Conservation (phyloP, 208 protist species). For the Wallacemonas rigidus region DNA sequence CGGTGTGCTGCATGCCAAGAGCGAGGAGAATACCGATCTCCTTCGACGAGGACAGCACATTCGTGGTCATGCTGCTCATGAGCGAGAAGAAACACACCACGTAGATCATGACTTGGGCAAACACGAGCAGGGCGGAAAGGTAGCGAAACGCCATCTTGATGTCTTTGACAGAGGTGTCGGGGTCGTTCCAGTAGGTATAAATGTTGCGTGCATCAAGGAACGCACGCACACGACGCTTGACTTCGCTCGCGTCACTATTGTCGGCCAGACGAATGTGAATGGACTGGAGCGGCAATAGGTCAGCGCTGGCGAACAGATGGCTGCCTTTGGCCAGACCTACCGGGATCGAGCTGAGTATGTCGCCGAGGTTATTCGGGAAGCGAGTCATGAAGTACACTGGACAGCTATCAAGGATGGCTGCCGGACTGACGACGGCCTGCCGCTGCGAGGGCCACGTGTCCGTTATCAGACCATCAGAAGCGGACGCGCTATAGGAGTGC, state of each 20-base stretch:
- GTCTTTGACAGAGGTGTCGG: slow-evolving; percentile 16
- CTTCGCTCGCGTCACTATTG: slow-evolving; percentile 10
- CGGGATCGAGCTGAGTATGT: slow-evolving; percentile 28
- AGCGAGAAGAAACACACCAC: slow-evolving; percentile 92
- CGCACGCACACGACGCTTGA: slow-evolving; percentile 16
- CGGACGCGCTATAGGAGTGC: not conserved
- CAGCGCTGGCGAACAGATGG: slow-evolving; percentile 30
- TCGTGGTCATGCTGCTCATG: slow-evolving; percentile 73
- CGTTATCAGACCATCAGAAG: not conserved
- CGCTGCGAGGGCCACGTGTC: not conserved
- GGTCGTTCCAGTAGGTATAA: slow-evolving; percentile 18
- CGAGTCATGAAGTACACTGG: slow-evolving; percentile 43
- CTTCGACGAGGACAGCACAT: slow-evolving; percentile 89
- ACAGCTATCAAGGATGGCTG: slow-evolving; percentile 36
- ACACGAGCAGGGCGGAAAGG: slow-evolving; percentile 81
- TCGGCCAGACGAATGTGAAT: slow-evolving; percentile 26
- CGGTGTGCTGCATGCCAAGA: slow-evolving; percentile 60
- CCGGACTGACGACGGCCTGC: slow-evolving; percentile 1
- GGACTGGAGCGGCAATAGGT: not conserved
- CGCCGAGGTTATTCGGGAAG: slow-evolving; percentile 41
- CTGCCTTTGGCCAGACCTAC: slow-evolving; percentile 10
- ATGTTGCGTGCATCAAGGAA: slow-evolving; percentile 15
- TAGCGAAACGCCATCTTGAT: slow-evolving; percentile 39
- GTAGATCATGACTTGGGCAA: slow-evolving; percentile 79
- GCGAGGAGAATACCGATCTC: slow-evolving; percentile 91